Base-by-base conservation (phyloP, 345 rosid species). In the Schrenkiella parvula region DNA sequence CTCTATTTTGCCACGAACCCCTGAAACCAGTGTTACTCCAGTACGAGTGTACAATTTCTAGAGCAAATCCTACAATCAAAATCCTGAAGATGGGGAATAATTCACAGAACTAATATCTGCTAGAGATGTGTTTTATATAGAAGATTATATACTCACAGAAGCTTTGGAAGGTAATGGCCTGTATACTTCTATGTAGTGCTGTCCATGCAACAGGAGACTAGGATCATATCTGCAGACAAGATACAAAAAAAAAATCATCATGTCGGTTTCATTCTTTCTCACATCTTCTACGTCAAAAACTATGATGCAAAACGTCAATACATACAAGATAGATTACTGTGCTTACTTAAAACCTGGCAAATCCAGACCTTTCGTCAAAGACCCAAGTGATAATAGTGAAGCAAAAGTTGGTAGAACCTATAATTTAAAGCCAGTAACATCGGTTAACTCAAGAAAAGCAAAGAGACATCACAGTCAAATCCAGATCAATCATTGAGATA, bases 391-490 rank as follows among this genome's bases (percentile, higher is more conserved):
- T 18, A 86, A 78, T 3, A 90, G 70, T 19, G 96, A 78, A 72
- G 85, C 86, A 88, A 93, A 86, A 44, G 98, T 90, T 35, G 98
- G 98, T 76, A 93, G 78, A 12, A 90, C 98, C 97, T 93, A 57
- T 11, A 39, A 55, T 8, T 18, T 0, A 29, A 44, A 55, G 31
- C 66, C 38, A 56, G 22, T 6, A 44, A 15, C 39, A 64, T 29
- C 2, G n/a, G 15, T 44, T 47, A 46, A 56, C 61, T 52, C 23
- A 11, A 18, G 4, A 26, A 17, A 15, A 6, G 0, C 2, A 41
- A 5, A 25, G 13, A 70, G 6, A 42, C 21, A 25, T 38, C 19
- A 56, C 10, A 52, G 8, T 29, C 1, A 26, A 37, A 46, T 41
- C 61, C 2, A 39, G 22, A 74, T 42, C 17, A 75, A 28, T 48